Conservation (phyloP, 1,284 basidiomycete species). For the Pseudozyma pruni region DNA sequence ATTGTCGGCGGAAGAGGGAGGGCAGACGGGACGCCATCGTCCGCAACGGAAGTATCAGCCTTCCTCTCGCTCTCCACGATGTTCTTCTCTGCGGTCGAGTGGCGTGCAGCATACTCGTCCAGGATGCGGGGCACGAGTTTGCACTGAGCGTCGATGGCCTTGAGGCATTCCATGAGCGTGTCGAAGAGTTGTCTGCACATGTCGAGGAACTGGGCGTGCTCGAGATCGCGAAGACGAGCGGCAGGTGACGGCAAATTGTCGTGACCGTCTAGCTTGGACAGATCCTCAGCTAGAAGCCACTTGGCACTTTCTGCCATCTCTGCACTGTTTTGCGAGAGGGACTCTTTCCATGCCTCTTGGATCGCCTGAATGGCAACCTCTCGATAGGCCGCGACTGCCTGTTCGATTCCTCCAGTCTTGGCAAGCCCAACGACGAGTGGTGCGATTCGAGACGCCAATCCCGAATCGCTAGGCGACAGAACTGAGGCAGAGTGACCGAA, state of each 20-base stretch:
- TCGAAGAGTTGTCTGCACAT: conserved; percentile 76
- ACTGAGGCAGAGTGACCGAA: conserved; percentile 19
- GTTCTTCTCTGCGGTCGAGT: neutral
- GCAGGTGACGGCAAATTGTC: conserved; percentile 27
- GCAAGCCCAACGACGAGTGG: conserved; percentile 81
- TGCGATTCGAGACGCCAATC: conserved; percentile 74
- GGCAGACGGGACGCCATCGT: neutral
- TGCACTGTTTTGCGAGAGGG: conserved; percentile 11
- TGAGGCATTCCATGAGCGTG: conserved; percentile 77
- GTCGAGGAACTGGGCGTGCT: conserved; percentile 77
- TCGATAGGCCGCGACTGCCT: conserved; percentile 79
- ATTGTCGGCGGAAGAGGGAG: conserved; percentile 30
- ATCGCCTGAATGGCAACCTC: conserved; percentile 79
- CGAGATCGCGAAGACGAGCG: conserved; percentile 73
- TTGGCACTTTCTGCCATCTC: conserved; percentile 62
- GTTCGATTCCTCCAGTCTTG: conserved; percentile 79
- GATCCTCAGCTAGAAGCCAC: conserved; percentile 31
- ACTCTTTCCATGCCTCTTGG: conserved; percentile 69
- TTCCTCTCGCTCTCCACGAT: neutral
- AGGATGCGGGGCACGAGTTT: conserved; percentile 75
- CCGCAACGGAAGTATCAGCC: neutral
- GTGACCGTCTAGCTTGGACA: conserved; percentile 30
- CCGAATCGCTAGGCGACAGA: conserved; percentile 18
- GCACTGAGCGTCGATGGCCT: conserved; percentile 78
- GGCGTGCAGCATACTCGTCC: conserved; percentile 64